Conservation (phyloP, 2,329 filamentous ascomycete genomes). For the Huntiella abstrusa region DNA sequence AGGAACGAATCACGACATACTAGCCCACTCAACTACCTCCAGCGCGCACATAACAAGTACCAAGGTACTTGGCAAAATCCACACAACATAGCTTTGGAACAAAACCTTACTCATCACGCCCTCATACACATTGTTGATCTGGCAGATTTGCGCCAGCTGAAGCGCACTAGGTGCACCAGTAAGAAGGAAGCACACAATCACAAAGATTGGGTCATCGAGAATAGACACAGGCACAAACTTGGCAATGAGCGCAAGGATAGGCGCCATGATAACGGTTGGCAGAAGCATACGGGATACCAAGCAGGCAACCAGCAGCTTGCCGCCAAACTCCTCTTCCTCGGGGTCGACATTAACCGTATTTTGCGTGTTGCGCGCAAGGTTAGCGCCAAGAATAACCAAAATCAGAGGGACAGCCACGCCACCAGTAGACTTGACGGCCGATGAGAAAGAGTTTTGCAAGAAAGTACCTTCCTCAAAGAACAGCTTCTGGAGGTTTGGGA, state of each 20-base stretch:
- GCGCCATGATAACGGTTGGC: constrained; percentile 81
- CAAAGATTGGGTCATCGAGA: constrained; percentile 90
- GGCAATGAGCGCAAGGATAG: constrained; percentile 65
- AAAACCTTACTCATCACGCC: constrained; percentile 80
- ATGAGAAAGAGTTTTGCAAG: constrained; percentile 79
- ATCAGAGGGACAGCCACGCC: constrained; percentile 90
- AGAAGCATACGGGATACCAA: constrained; percentile 81
- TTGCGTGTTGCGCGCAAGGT: constrained; percentile 79
- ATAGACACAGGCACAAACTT: constrained; percentile 90
- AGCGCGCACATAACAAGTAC: constrained; percentile 78
- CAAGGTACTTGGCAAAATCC: constrained; percentile 89
- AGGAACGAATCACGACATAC: no score
- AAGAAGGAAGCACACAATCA: constrained; percentile 92
- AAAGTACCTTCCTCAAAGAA: constrained; percentile 87
- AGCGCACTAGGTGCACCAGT: constrained; percentile 84
- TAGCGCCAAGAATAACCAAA: constrained; percentile 83
- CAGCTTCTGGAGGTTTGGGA: constrained; percentile 60
- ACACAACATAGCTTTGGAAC: constrained; percentile 78
- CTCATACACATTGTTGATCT: constrained; percentile 94
- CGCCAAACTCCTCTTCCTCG: constrained; percentile 50
- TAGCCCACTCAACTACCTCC: constrained; percentile 80
- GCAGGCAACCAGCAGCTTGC: constrained; percentile 67
- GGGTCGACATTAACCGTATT: constrained; percentile 45
- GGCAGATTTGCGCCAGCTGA: constrained; percentile 93
- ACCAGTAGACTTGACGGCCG: constrained; percentile 67